Evolutionary conservation across 225 moss, liverwort and hornwort species (phyloP), one percentile per base, ranked within the genome.

Genomic region (Climacium dendroides): DNA sequence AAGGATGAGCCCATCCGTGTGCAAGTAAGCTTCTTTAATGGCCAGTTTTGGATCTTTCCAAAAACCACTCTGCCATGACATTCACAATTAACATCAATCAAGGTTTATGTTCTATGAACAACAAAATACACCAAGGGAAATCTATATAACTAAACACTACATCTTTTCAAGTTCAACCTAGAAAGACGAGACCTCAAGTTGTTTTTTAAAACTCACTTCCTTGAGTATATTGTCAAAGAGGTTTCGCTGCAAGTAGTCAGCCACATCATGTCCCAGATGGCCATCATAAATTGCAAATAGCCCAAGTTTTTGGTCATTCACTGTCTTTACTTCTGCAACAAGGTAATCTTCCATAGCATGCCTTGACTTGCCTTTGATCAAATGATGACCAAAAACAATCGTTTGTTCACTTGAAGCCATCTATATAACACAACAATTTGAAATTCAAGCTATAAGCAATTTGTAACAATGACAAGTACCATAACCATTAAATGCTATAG

Each of bases 271-370:
- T 83, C 98, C 98, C 85, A 99, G 76, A 90, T 99, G 98, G 26
- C 98, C 98, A 89, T 99, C 98, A 82, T 97, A 99, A 71, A 99
- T 97, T 82, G 98, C 98, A 52, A 99, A 99, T 66, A 99, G 89
- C 52, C 98, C 98, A 80, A 99, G 91, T 71, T 99, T 96, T 19
- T 91, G 92, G 19, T 94, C 95, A 52, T 94, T 89, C 85, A 94
- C 92, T 63, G 86, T 94, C 91, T 60, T 95, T 65, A 92, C 66
- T 87, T 99, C 98, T 3, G 98, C 95, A 86, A 83, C 83, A 47
- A 10, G 2, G 35, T 81, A 81, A 47, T 81, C 98, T 90, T 99
- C 98, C 98, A 99, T 99, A 53, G 95, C 94, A 89, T 99, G 98
- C 90, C 63, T 63, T 25, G 81, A 63, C 24, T 81, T 81, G 48